Conservation (phyloP, 768 basidiomycete genomes). For the Gautieria morchelliformis region DNA sequence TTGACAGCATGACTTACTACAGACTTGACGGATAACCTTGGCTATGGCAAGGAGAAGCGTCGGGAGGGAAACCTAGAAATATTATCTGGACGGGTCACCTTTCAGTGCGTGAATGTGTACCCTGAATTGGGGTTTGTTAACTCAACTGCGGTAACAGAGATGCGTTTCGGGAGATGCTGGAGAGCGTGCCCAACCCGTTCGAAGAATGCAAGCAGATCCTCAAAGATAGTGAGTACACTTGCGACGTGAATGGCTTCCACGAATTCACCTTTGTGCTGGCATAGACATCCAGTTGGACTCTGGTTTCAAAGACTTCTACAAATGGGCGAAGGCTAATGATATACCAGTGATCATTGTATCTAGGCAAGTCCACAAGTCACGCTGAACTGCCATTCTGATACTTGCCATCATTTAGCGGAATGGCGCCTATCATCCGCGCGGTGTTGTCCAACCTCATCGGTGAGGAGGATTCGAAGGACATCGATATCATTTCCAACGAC, state of each 20-base stretch:
- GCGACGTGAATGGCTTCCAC: not conserved
- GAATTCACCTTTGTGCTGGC: not conserved
- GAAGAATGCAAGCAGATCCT: conserved; percentile 78
- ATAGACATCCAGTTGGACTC: conserved; percentile 75
- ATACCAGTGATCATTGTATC: conserved; percentile 92
- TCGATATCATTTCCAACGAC: conserved; percentile 93
- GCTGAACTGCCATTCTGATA: not conserved
- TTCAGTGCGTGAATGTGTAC: conserved; percentile 37
- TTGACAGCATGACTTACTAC: not conserved
- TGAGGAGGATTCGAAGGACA: conserved; percentile 57
- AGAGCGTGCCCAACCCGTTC: conserved; percentile 62
- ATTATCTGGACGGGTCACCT: conserved; percentile 55
- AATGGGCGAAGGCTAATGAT: conserved; percentile 69
- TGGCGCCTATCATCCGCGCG: conserved; percentile 89
- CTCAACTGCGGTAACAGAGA: conserved; percentile 44
- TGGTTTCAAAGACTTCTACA: conserved; percentile 83
- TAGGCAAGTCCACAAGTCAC: conserved; percentile 37
- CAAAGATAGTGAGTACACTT: conserved; percentile 45
- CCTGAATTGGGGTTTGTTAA: not conserved
- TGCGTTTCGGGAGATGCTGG: conserved; percentile 78
- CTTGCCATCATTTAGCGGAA: conserved; percentile 46
- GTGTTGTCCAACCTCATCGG: conserved; percentile 79
- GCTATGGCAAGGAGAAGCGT: conserved; percentile 69
- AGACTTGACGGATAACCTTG: conserved; percentile 88
- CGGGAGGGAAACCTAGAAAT: conserved; percentile 66